These are phyloP conservation scores for Tetragonia tetragonoides DNA, from an alignment of 148 eudicot species.

Conservation along the genomic window DNA sequence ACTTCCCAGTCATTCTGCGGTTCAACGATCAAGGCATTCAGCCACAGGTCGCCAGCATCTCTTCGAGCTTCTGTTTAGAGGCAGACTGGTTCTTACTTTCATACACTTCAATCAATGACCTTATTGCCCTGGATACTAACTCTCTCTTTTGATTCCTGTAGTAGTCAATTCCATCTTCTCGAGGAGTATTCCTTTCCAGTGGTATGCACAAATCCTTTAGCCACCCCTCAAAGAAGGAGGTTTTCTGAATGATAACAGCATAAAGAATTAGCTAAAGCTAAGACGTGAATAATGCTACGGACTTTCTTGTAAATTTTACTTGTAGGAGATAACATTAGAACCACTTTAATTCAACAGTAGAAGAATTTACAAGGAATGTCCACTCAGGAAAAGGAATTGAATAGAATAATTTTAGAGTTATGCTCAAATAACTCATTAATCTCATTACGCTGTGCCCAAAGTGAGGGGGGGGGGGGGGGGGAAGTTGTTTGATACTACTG, in stretches of 20 bases:
- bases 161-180: slow-evolving; percentile 35
- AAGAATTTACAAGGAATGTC: not conserved
- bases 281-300: not conserved
- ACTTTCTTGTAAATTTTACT: not conserved
- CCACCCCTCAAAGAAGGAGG: slow-evolving; percentile 76
- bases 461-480: too few species aligned
- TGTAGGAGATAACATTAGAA: not conserved
- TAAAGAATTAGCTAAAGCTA: slow-evolving; percentile 6
- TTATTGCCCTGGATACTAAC: slow-evolving; percentile 49
- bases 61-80: slow-evolving; percentile 28
- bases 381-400: too few species aligned
- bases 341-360: not conserved
- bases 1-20: not conserved
- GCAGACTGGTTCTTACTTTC: slow-evolving; percentile 46
- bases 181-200: slow-evolving; percentile 35
- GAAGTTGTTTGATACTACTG: too few species aligned
- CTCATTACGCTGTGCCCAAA: too few species aligned
- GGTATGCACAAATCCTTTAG: slow-evolving; percentile 50
- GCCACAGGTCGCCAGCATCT: slow-evolving; percentile 20
- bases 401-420: too few species aligned
- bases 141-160: slow-evolving; percentile 46
- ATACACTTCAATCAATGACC: slow-evolving; percentile 55
- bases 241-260: slow-evolving; percentile 51
- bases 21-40: not conserved
- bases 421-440: too few species aligned